These are phyloP conservation scores for Clarireedia hainanense DNA, from an alignment of 2,329 filamentous ascomycete genomes.

Conservation along the genomic window DNA sequence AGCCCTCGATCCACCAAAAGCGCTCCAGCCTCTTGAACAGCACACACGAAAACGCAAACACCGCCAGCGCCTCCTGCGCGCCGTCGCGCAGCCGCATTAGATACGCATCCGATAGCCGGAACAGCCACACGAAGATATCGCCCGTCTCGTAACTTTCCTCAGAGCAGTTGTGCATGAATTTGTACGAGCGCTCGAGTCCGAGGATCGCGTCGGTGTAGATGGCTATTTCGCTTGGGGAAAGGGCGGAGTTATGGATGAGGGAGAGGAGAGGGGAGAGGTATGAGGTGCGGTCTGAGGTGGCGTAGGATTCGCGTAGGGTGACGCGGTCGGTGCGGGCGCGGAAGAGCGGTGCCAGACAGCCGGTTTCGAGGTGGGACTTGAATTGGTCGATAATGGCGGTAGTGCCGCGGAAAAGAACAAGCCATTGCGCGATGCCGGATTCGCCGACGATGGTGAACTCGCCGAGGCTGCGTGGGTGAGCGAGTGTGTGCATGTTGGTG, in stretches of 20 bases:
- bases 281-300: not conserved
- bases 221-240: not conserved
- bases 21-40: slow-evolving; percentile 26
- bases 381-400: not conserved
- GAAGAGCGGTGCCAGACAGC: not conserved
- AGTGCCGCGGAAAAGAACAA: slow-evolving; percentile 22
- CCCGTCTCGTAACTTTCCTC: slow-evolving; percentile 24
- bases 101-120: slow-evolving; percentile 29
- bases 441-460: slow-evolving; percentile 29
- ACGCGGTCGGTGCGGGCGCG: not conserved
- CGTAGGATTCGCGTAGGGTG: not conserved
- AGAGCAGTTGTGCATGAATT: slow-evolving; percentile 15
- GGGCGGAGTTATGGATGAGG: too few relatives aligned
- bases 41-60: slow-evolving; percentile 29
- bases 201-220: slow-evolving; percentile 20
- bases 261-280: too few relatives aligned
- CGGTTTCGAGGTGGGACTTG: not conserved
- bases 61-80: slow-evolving; percentile 29
- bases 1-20: slow-evolving; percentile 31
- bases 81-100: slow-evolving; percentile 29
- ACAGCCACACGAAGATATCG: slow-evolving; percentile 34
- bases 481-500: slow-evolving; percentile 30
- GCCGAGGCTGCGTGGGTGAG: slow-evolving; percentile 24
- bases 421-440: slow-evolving; percentile 29
- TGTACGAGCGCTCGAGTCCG: slow-evolving; percentile 28